Evolutionary conservation across 2,329 filamentous ascomycete species (phyloP), one percentile per base, ranked within the genome.

Genomic region (Ascochyta viciae-villosae): DNA sequence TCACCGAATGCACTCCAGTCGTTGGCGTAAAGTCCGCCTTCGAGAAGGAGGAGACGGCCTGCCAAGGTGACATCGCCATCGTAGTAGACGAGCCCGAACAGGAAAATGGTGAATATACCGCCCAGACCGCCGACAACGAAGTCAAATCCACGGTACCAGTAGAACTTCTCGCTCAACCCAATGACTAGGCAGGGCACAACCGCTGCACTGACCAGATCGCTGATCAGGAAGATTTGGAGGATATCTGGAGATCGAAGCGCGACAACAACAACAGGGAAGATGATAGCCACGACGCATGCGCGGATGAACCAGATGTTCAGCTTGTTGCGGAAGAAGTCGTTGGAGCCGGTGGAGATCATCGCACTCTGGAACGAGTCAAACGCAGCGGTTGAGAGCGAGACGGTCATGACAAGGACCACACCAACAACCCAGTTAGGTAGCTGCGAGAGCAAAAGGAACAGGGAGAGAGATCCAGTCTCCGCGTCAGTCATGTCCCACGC

Each of bases 301-400:
- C 91, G 88, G 64, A 94, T 89, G 74, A 81, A 84, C 85, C 89
- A 90, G 62, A 93, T 85, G 67, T 87, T 88, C 52, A 95, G 85
- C 57, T 84, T 85, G 81, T 95, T 95, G 66, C 90, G 87, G 83
- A 94, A 94, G 13, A 95, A 77, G 71, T 95, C 91, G 78, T 94
- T 94, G 63, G 89, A 92, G 13, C 88, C 89, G 0, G 89, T 90
- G n/a, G 89, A 91, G 7, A 94, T 88, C 88, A 95, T 92, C 64
- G 91, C 89, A 2, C 87, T 89, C 76, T 94, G 91, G 34, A 94
- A 81, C 59, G 85, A 89, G 79, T 95, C 91, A 61, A 95, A 94
- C 0, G 90, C 87, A 0, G 91, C 88, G 3, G 89, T 91, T 67
- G 86, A 90, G 48, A 95, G 83, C 9, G 86, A 85, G 29, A 93